Percentiles rank a stretch among this genome's conserved stretches.
phyloP scores from a whole-genome alignment of 495 filamentous ascomycete species.

The Parmelia sp. region DNA sequence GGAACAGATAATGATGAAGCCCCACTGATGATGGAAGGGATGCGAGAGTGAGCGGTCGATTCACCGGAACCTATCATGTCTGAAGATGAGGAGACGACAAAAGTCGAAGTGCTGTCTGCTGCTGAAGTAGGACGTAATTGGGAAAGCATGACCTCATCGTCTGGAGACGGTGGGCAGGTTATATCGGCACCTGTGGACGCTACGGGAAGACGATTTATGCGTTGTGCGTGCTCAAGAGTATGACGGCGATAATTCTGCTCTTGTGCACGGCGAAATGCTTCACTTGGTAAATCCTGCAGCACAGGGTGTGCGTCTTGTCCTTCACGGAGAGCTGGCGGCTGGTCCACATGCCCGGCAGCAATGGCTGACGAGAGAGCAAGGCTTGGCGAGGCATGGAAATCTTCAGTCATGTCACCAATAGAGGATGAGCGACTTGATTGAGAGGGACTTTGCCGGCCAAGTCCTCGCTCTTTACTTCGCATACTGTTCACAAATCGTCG shows the following conservation, averaged over 20 bases:
- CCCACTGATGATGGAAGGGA: slow-evolving; percentile 70
- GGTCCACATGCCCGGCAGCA: slow-evolving; percentile 56
- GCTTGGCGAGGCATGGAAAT: slow-evolving; percentile 59
- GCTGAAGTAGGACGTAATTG: slow-evolving; percentile 44
- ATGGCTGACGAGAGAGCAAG: slow-evolving; percentile 55
- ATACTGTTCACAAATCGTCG: slow-evolving; percentile 44
- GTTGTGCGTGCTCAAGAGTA: slow-evolving; percentile 26
- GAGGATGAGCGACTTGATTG: slow-evolving; percentile 27
- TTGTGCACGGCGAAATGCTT: slow-evolving; percentile 41
- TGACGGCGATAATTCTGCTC: slow-evolving; percentile 31
- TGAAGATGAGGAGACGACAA: slow-evolving; percentile 47
- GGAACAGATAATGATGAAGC: slow-evolving; percentile 70
- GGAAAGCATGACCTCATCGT: slow-evolving; percentile 37
- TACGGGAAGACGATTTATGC: slow-evolving; percentile 29
- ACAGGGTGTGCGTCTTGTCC: slow-evolving; percentile 24
- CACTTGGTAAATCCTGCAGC: slow-evolving; percentile 35
- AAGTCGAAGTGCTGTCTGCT: slow-evolving; percentile 47
- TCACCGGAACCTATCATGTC: slow-evolving; percentile 53
- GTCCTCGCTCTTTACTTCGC: slow-evolving; percentile 32
- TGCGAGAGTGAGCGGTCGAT: slow-evolving; percentile 66
- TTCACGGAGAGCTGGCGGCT: slow-evolving; percentile 40
- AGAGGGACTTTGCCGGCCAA: slow-evolving; percentile 19
- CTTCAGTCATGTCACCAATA: slow-evolving; percentile 37
- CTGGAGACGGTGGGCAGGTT: slow-evolving; percentile 44
- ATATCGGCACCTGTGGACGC: slow-evolving; percentile 23